Evolutionary conservation across 2,329 filamentous ascomycete species (phyloP).

Genomic region (Dactylonectria estremocensis): DNA sequence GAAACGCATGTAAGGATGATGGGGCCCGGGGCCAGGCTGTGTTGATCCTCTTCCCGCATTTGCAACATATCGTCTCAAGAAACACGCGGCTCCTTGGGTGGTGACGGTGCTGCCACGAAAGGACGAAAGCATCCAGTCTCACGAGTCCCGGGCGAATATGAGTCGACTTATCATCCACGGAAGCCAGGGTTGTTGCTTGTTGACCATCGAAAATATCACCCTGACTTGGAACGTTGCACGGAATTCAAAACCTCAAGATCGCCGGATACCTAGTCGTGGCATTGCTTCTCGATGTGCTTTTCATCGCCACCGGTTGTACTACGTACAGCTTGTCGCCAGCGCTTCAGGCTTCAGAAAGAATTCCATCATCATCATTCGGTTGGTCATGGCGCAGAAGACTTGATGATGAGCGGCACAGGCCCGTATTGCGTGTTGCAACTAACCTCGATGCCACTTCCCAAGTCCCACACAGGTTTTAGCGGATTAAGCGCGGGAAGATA

Average conservation of each 20-base stretch:
- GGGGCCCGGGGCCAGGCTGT: slow-evolving; percentile 10
- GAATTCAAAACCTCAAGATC: background rate
- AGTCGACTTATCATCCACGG: slow-evolving; percentile 8
- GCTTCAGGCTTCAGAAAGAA: background rate
- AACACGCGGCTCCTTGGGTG: slow-evolving; percentile 24
- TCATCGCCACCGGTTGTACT: background rate
- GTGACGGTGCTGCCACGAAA: slow-evolving; percentile 13
- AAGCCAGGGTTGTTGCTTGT: background rate
- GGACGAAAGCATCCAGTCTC: slow-evolving; percentile 21
- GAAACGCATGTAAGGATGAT: slow-evolving; percentile 20
- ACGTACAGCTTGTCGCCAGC: background rate
- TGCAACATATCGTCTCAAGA: background rate
- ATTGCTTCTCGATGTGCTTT: background rate
- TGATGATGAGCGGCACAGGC: background rate
- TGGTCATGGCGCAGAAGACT: background rate
- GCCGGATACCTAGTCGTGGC: too few species aligned
- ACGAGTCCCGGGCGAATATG: slow-evolving; percentile 11
- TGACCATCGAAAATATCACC: background rate
- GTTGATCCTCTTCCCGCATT: background rate
- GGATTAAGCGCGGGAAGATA: background rate
- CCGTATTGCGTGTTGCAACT: background rate
- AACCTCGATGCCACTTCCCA: background rate
- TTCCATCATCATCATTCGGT: background rate
- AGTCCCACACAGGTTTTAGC: background rate
- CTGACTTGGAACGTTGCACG: slow-evolving; percentile 2